These are phyloP conservation scores for Huntiella savannae DNA, from an alignment of 2,329 filamentous ascomycete species.

Conservation along the genomic window DNA sequence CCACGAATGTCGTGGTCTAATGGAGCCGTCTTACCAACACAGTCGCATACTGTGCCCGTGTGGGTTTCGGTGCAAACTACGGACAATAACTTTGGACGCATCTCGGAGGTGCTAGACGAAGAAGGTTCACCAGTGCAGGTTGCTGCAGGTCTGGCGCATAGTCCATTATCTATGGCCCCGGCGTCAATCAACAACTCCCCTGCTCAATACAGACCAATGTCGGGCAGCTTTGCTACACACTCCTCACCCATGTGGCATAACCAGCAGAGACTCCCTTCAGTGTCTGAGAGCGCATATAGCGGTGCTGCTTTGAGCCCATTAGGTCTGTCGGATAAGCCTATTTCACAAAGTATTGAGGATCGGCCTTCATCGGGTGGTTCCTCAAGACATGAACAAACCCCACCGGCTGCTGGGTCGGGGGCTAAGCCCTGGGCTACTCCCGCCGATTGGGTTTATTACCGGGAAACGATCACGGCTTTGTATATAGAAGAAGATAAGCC, in stretches of 20 bases:
- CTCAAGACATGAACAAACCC: conserved; percentile 1
- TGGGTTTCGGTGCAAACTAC: conserved; percentile 10
- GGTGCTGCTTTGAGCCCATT: not conserved
- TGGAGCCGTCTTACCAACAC: not conserved
- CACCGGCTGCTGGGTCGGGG: not conserved
- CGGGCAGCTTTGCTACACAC: conserved; percentile 1
- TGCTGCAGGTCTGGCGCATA: conserved; percentile 1
- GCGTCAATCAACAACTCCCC: conserved; percentile 9
- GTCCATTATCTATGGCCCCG: conserved; percentile 6
- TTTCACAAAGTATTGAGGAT: conserved; percentile 8
- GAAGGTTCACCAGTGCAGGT: conserved; percentile 2
- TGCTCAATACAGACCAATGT: conserved; percentile 8
- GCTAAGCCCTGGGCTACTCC: conserved; percentile 11
- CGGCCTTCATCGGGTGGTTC: conserved; percentile 10
- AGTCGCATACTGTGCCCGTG: conserved; percentile 7
- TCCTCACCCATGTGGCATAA: conserved; percentile 6
- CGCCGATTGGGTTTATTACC: conserved; percentile 9
- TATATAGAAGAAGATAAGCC: conserved; percentile 11
- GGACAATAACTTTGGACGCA: conserved; percentile 8
- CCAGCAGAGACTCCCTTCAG: conserved; percentile 6
- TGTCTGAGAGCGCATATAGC: not conserved
- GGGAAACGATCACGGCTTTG: conserved; percentile 8
- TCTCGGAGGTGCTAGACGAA: conserved; percentile 9
- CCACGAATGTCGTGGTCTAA: conserved; percentile 3
- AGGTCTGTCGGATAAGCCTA: conserved; percentile 2